Evolutionary conservation across 2,329 filamentous ascomycete species (phyloP).

Genomic region (Apiospora kogelbergensis): DNA sequence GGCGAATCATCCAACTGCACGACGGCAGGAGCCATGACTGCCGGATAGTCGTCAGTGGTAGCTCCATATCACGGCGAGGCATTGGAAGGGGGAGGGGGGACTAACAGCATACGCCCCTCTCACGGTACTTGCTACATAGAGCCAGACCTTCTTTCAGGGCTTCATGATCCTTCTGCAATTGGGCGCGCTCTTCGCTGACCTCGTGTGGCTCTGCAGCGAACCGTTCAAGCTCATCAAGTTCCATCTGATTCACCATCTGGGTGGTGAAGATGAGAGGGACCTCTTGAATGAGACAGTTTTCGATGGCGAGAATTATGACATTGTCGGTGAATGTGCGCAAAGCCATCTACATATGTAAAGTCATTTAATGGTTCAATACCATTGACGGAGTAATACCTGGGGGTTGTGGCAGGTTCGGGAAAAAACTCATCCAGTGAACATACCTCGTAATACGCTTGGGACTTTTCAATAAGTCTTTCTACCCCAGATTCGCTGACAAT

Average conservation of each 20-base stretch:
- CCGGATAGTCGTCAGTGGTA: too few relatives aligned
- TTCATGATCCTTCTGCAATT: too few relatives aligned
- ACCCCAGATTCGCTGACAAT: slow-evolving; percentile 13
- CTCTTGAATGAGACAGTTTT: slow-evolving; percentile 45
- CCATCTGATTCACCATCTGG: slow-evolving; percentile 34
- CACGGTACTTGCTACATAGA: too few relatives aligned
- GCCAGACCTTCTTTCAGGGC: too few relatives aligned
- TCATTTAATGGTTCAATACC: background rate
- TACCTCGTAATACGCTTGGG: slow-evolving; percentile 16
- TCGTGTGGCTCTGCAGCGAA: too few relatives aligned
- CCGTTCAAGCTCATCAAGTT: too few relatives aligned
- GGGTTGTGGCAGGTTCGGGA: background rate
- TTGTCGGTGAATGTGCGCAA: slow-evolving; percentile 47
- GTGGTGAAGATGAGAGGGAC: slow-evolving; percentile 42
- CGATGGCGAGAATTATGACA: slow-evolving; percentile 45
- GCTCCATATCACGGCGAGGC: too few relatives aligned
- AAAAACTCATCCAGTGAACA: slow-evolving; percentile 17
- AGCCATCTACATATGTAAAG: slow-evolving; percentile 33
- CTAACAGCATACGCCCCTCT: too few relatives aligned
- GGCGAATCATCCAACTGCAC: too few relatives aligned
- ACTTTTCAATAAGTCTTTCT: slow-evolving; percentile 16
- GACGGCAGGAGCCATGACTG: too few relatives aligned
- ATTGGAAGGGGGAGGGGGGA: too few relatives aligned
- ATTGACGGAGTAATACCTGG: background rate
- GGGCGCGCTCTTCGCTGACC: too few relatives aligned